Conservation (phyloP, 2,329 filamentous ascomycete species). For the Alternaria atra region DNA sequence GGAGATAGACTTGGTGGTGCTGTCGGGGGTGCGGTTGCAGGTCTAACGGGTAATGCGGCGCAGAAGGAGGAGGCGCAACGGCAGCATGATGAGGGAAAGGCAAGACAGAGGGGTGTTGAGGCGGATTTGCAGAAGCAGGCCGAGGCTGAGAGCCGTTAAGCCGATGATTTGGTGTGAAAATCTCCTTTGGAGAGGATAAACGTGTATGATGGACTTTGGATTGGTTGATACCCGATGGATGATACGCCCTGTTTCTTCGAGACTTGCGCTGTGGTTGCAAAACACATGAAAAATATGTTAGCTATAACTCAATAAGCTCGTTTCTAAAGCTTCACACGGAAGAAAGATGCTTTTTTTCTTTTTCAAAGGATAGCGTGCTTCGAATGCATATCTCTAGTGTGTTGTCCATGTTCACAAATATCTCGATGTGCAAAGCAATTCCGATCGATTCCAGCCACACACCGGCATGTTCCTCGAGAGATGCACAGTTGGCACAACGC, state of each 20-base stretch:
- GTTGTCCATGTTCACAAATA: background rate
- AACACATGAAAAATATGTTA: too few relatives aligned
- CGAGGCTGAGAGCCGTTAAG: constrained; percentile 15
- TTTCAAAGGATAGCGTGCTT: background rate
- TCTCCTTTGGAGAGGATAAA: background rate
- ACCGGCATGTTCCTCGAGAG: background rate
- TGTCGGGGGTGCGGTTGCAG: constrained; percentile 75
- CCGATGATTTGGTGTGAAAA: too few relatives aligned
- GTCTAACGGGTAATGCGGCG: constrained; percentile 73
- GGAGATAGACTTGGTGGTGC: constrained; percentile 68
- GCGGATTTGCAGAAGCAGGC: constrained; percentile 78
- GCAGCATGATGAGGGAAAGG: constrained; percentile 84
- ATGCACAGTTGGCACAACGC: constrained; percentile 1
- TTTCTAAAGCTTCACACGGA: too few relatives aligned
- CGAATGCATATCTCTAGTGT: background rate
- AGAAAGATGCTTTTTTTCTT: too few relatives aligned
- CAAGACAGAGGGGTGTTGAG: constrained; percentile 83
- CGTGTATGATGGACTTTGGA: background rate
- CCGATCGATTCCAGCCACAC: constrained; percentile 3
- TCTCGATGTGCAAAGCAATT: background rate
- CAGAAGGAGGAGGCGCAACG: constrained; percentile 72
- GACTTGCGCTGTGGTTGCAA: background rate
- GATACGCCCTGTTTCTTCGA: background rate
- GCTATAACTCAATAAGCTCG: too few relatives aligned
- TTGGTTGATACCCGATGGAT: constrained; percentile 14